Percentiles rank a stretch among this genome's conserved stretches.
These are phyloP conservation scores for Saksenaea vasiformis DNA, from an alignment of 371 early-diverging fungal species.

Conservation along the genomic window DNA sequence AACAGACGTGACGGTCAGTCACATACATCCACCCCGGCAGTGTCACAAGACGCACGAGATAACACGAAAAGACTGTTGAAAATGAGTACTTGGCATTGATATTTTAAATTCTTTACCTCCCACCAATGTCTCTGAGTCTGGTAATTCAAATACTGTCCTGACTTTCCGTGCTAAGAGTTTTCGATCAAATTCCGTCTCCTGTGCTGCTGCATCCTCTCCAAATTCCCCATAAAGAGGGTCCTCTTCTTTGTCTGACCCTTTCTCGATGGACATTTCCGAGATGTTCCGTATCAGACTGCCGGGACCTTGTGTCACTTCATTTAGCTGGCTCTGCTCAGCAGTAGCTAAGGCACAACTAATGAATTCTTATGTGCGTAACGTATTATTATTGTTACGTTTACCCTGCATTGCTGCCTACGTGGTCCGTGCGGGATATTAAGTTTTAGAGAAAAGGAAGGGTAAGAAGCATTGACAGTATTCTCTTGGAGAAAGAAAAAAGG, in stretches of 20 bases:
- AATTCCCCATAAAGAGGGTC: background rate
- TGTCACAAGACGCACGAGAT: slow-evolving; percentile 65
- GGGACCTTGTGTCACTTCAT: background rate
- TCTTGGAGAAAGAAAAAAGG: background rate
- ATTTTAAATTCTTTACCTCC: slow-evolving; percentile 5
- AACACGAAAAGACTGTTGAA: slow-evolving; percentile 69
- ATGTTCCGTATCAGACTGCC: background rate
- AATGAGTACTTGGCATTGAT: background rate
- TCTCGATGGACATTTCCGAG: slow-evolving; percentile 40
- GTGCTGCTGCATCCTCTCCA: slow-evolving; percentile 17
- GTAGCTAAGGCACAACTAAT: background rate
- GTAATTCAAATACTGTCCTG: slow-evolving; percentile 11
- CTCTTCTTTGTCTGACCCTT: slow-evolving; percentile 11
- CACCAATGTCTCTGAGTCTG: slow-evolving; percentile 18
- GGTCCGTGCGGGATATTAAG: background rate
- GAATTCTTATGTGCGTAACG: background rate
- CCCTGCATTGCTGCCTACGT: background rate
- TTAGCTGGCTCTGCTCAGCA: background rate
- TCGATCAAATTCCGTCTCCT: slow-evolving; percentile 13
- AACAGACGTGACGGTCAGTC: slow-evolving; percentile 64
- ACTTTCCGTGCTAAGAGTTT: background rate
- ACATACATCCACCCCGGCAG: slow-evolving; percentile 75
- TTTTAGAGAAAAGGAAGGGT: background rate
- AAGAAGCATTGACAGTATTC: background rate
- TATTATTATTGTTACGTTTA: background rate